Percentiles rank a stretch among this genome's conserved stretches.
These are phyloP conservation scores for Tripterygium wilfordii DNA, from an alignment of 177 flowering plant species.

Conservation along the genomic window DNA sequence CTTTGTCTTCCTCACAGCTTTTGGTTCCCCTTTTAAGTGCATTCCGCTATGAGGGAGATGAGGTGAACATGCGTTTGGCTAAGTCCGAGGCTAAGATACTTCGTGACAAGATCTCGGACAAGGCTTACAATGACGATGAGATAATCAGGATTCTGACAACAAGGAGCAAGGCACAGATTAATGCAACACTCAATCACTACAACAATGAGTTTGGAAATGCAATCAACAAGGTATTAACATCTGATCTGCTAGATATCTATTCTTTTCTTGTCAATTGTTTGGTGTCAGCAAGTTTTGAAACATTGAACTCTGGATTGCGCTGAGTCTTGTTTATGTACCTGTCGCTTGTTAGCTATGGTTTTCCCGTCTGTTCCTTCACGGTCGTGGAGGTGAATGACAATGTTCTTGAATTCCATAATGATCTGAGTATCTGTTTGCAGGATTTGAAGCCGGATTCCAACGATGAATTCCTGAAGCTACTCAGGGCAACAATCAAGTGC, in stretches of 20 bases:
- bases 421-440: slow-evolving; percentile 27
- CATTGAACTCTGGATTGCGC: too few relatives aligned
- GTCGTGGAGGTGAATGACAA: too few relatives aligned
- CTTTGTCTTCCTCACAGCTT: slow-evolving; percentile 27
- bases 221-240: slow-evolving; percentile 45
- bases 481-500: slow-evolving; percentile 46
- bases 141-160: slow-evolving; percentile 47
- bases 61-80: slow-evolving; percentile 43
- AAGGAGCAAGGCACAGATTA: slow-evolving; percentile 57
- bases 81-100: slow-evolving; percentile 50
- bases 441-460: slow-evolving; percentile 41
- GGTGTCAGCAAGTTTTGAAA: too few relatives aligned
- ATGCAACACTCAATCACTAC: slow-evolving; percentile 54
- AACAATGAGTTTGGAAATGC: slow-evolving; percentile 39
- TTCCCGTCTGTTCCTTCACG: too few relatives aligned
- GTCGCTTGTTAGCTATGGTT: too few relatives aligned
- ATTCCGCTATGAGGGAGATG: slow-evolving; percentile 51
- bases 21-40: slow-evolving; percentile 48
- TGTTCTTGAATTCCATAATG: too few relatives aligned
- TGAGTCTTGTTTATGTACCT: too few relatives aligned
- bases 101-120: slow-evolving; percentile 43
- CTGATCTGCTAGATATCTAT: too few relatives aligned
- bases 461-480: slow-evolving; percentile 37
- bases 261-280: too few relatives aligned
- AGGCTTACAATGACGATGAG: slow-evolving; percentile 49